Conservation (phyloP, 139 green algal genomes). For the Deuterostichococcus epilithicus region DNA sequence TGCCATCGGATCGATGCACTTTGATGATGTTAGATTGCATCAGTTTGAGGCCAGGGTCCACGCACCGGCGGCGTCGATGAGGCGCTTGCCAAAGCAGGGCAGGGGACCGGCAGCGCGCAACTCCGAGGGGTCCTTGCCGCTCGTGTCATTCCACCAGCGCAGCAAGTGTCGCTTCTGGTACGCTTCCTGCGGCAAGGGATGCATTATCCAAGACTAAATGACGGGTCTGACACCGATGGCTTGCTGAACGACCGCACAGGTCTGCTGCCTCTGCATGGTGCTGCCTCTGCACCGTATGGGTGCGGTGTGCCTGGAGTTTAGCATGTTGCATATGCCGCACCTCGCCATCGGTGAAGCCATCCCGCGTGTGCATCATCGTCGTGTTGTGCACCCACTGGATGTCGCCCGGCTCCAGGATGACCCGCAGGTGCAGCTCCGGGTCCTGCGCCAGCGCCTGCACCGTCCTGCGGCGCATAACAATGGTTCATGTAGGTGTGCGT, state of each 20-base stretch:
- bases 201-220: not conserved
- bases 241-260: not conserved
- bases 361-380: slow-evolving; percentile 7
- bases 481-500: too few species aligned
- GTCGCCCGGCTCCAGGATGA: slow-evolving; percentile 16
- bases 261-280: not conserved
- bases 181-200: not conserved
- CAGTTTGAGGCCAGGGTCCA: too few species aligned
- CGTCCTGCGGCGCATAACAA: too few species aligned
- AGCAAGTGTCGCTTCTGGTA: slow-evolving; percentile 3
- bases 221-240: not conserved
- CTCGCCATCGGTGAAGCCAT: not conserved
- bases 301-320: not conserved
- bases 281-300: not conserved
- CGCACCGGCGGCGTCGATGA: too few species aligned
- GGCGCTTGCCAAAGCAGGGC: too few species aligned
- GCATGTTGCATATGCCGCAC: not conserved
- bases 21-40: too few species aligned
- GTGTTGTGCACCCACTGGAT: slow-evolving; percentile 23
- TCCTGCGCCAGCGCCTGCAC: slow-evolving; percentile 5
- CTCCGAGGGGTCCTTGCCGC: not conserved
- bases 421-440: slow-evolving; percentile 5
- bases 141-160: slow-evolving; percentile 4
- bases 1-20: too few species aligned
- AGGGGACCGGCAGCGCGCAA: too few species aligned